Base-by-base conservation (phyloP, 345 rosid species). In the Murraya koenigii region DNA sequence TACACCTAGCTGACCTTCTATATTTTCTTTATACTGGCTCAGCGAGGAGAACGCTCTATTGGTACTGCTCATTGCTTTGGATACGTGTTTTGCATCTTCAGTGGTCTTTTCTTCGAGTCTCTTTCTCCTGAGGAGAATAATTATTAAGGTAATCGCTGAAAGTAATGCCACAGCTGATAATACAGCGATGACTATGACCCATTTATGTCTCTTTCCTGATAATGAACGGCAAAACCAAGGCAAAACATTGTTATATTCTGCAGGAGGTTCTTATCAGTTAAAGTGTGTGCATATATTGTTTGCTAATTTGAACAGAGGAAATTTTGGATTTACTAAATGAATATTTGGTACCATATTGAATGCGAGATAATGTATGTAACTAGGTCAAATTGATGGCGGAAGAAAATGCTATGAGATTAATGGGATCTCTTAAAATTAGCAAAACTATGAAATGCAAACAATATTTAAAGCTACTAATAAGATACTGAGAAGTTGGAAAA, bases 1-100 rank as follows among this genome's bases (percentile, higher is more conserved):
- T 7, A 56, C 26, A 23, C 59, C 44, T 32, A 75, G 65, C 86
- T 84, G 20, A 89, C 95, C 93, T 85, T 83, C 82, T 36, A 63
- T 84, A 62, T 66, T 83, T 58, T 84, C 91, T 62, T 62, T 30
- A 30, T 76, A 69, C 61, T 76, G 85, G 55, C 7, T 59, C 65
- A 76, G 86, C 69, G 80, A 56, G 55, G 90, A 87, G 60, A 30
- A 63, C 44, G 80, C 78, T 76, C 80, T 81, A 30, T 62, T 76
- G 15, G 80, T 28, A 49, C 2, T 41, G 59, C 84, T 85, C 63
- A 79, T 33, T 84, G 63, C 77, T 78, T 75, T 86, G 76, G 89
- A 83, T 71, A 72, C 84, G 8, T 76, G 19, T 77, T 79, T 88
- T 5, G 75, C 72, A 60, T 81, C 77, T 75, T 82, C 84, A 22